Evolutionary conservation across 1,284 basidiomycete species (phyloP).

Genomic region (Porogramme epimiltina): DNA sequence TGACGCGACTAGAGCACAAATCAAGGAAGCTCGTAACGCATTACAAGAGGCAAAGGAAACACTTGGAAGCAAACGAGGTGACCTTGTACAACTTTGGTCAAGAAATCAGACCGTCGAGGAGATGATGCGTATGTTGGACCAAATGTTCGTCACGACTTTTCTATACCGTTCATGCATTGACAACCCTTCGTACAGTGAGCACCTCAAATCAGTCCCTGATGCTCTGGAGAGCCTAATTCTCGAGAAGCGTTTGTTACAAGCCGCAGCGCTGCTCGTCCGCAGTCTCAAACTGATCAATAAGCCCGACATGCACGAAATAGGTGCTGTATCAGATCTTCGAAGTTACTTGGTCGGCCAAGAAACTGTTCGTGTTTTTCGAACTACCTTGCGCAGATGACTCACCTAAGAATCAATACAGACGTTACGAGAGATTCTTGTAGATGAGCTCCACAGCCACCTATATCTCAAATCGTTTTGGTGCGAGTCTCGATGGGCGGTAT

Average conservation of each 20-base stretch:
- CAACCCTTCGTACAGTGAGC: constrained; percentile 68
- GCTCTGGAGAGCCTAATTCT: constrained; percentile 92
- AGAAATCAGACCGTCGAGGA: constrained; percentile 85
- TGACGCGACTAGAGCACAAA: constrained; percentile 70
- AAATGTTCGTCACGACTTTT: constrained; percentile 67
- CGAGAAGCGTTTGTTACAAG: constrained; percentile 92
- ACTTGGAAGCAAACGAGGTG: constrained; percentile 77
- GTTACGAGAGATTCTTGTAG: constrained; percentile 89
- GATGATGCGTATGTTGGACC: constrained; percentile 88
- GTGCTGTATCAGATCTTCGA: constrained; percentile 88
- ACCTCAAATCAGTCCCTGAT: constrained; percentile 91
- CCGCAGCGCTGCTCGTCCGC: constrained; percentile 85
- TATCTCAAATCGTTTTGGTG: constrained; percentile 98
- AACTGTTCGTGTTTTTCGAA: constrained; percentile 46
- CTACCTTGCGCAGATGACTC: constrained; percentile 1
- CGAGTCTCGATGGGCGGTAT: constrained; percentile 89
- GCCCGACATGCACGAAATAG: constrained; percentile 92
- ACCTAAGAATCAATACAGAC: constrained; percentile 65
- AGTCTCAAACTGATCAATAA: constrained; percentile 92
- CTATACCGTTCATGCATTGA: not conserved
- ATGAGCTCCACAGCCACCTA: constrained; percentile 97
- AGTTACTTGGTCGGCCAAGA: constrained; percentile 89
- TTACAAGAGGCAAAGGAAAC: constrained; percentile 83
- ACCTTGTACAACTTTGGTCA: constrained; percentile 85
- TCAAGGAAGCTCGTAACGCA: constrained; percentile 68